Evolutionary conservation across 2,329 filamentous ascomycete genomes (phyloP).

Genomic region (Aspergillus brunneoviolaceus): DNA sequence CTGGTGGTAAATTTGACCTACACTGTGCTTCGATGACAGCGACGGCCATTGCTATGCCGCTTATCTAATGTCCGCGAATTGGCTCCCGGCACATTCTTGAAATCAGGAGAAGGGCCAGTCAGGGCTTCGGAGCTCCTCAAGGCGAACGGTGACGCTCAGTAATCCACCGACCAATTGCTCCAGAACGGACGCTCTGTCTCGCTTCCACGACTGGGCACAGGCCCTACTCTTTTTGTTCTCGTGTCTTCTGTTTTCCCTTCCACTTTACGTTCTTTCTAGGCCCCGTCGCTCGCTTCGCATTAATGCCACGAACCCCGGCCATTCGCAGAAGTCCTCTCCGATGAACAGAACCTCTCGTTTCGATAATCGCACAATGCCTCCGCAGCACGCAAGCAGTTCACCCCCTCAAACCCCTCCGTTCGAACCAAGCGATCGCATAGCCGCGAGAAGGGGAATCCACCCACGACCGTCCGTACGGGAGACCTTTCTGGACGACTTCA

Average conservation of each 20-base stretch:
- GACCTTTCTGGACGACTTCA: constrained; percentile 41
- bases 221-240: neutral
- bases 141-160: neutral
- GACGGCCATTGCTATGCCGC: neutral
- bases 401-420: constrained; percentile 44
- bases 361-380: constrained; percentile 27
- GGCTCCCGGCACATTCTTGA: neutral
- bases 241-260: neutral
- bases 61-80: neutral
- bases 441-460: constrained; percentile 28
- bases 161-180: neutral
- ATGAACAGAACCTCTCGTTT: constrained; percentile 18
- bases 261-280: neutral
- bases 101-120: neutral
- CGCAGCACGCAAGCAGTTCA: constrained; percentile 31
- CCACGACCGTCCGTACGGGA: constrained; percentile 40
- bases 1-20: constrained; percentile 18
- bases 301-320: constrained; percentile 6
- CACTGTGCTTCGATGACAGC: neutral
- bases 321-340: neutral
- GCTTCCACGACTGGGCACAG: neutral
- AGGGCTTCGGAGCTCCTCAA: neutral
- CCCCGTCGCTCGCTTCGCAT: neutral
- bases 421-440: constrained; percentile 33
- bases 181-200: neutral